Evolutionary conservation across 495 filamentous ascomycete species (phyloP).

Genomic region (Xylaria intraflava): DNA sequence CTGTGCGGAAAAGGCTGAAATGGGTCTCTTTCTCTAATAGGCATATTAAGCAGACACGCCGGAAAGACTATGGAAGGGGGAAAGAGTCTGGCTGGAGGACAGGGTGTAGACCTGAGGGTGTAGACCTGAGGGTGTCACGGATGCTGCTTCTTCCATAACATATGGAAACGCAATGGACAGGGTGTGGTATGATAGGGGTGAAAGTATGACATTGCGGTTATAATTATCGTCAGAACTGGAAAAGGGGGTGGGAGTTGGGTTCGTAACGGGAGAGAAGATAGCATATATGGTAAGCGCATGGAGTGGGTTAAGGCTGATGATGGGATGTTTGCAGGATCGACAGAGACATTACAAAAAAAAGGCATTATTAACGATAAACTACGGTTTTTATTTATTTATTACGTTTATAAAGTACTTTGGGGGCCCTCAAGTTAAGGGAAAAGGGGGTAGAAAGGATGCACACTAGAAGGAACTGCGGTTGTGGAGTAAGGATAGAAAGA

Average conservation of each 20-base stretch:
- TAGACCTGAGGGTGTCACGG: constrained; percentile 3
- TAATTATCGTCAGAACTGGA: neutral
- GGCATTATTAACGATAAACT: too few species aligned
- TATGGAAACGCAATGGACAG: constrained; percentile 5
- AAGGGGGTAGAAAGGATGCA: neutral
- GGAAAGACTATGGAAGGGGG: constrained; percentile 2
- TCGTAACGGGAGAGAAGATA: constrained; percentile 27
- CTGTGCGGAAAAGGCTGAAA: neutral
- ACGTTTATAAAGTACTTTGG: too few species aligned
- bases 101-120: neutral
- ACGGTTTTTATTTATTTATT: too few species aligned
- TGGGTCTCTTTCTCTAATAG: neutral
- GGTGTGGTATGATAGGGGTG: constrained; percentile 1
- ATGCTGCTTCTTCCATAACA: constrained; percentile 5
- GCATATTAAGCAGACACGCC: neutral
- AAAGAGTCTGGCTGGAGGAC: constrained; percentile 6
- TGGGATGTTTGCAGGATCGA: constrained; percentile 12
- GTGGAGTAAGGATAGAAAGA: neutral
- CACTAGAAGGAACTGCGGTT: neutral
- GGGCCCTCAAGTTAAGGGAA: neutral
- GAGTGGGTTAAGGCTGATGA: constrained; percentile 34
- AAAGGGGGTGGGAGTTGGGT: constrained; percentile 27
- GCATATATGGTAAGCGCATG: constrained; percentile 37
- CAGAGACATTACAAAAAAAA: neutral
- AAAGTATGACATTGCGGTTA: constrained; percentile 4